Percentiles rank a stretch among this genome's conserved stretches.
These are phyloP conservation scores for Wickerhamomyces sp. DNA, from an alignment of 1,139 yeast species.

Conservation along the genomic window DNA sequence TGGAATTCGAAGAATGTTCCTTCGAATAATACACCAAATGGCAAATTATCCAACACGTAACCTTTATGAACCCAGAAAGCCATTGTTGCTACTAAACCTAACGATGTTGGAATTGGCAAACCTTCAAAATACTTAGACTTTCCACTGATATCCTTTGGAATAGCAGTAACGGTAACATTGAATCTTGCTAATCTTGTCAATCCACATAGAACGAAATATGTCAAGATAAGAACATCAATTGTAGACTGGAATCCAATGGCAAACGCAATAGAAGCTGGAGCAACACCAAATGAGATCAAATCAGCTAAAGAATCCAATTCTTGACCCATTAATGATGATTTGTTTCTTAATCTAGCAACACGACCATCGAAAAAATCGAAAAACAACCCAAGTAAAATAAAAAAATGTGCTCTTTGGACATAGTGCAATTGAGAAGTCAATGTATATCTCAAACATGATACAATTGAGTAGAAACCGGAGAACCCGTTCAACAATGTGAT, in stretches of 20 bases:
- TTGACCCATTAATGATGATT: constrained; percentile 93
- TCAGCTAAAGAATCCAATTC: constrained; percentile 96
- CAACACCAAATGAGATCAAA: constrained; percentile 86
- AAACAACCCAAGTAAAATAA: constrained; percentile 83
- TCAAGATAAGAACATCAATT: constrained; percentile 67
- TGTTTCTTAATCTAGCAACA: constrained; percentile 91
- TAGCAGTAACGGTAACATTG: constrained; percentile 86
- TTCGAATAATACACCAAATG: constrained; percentile 57
- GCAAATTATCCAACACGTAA: constrained; percentile 42
- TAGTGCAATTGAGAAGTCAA: constrained; percentile 63
- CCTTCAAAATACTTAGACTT: constrained; percentile 69
- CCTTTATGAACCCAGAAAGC: constrained; percentile 54
- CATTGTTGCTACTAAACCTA: constrained; percentile 69
- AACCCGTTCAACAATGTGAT: constrained; percentile 90
- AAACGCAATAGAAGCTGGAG: constrained; percentile 91
- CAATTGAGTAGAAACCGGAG: constrained; percentile 83
- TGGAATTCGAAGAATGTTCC: constrained; percentile 70
- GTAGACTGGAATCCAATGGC: constrained; percentile 86
- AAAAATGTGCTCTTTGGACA: constrained; percentile 84
- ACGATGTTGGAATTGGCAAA: constrained; percentile 83
- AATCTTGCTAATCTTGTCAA: constrained; percentile 91
- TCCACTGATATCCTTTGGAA: constrained; percentile 45
- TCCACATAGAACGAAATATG: constrained; percentile 90
- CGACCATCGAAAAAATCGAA: constrained; percentile 96
- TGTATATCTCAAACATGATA: constrained; percentile 79